Percentiles rank a stretch among this genome's conserved stretches.
Evolutionary conservation across 495 filamentous ascomycete species (phyloP).

Genomic region (Pseudotulostoma volvatum): DNA sequence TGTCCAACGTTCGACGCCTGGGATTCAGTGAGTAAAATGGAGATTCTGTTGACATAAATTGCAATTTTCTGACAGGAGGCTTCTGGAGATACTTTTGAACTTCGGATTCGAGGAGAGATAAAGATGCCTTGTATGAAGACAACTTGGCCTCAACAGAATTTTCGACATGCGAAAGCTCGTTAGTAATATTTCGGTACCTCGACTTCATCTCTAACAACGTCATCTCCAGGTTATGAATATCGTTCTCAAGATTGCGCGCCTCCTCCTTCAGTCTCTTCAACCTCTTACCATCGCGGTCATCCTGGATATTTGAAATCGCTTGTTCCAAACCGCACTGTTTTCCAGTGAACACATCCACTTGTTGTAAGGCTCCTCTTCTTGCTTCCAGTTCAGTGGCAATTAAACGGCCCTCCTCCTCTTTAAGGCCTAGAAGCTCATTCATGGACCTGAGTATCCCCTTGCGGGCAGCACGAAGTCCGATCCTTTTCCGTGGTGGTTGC

Average conservation of each 20-base stretch:
- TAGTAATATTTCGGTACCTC: slow-evolving; percentile 41
- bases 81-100: slow-evolving; percentile 25
- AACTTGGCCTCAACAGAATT: slow-evolving; percentile 46
- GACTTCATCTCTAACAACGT: slow-evolving; percentile 52
- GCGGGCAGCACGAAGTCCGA: slow-evolving; percentile 50
- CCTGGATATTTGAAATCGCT: slow-evolving; percentile 26
- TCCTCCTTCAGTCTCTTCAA: slow-evolving; percentile 33
- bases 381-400: slow-evolving; percentile 39
- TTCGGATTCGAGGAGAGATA: slow-evolving; percentile 38
- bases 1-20: slow-evolving; percentile 54
- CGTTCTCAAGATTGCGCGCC: slow-evolving; percentile 32
- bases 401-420: slow-evolving; percentile 50
- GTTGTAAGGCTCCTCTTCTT: slow-evolving; percentile 40
- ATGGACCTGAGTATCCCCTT: slow-evolving; percentile 57
- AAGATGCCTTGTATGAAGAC: slow-evolving; percentile 39
- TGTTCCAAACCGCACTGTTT: slow-evolving; percentile 32
- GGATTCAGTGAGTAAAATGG: slow-evolving; percentile 40
- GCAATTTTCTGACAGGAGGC: slow-evolving; percentile 31
- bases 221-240: slow-evolving; percentile 48
- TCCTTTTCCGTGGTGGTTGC: slow-evolving; percentile 38
- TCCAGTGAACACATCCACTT: slow-evolving; percentile 42
- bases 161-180: slow-evolving; percentile 42
- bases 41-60: slow-evolving; percentile 10
- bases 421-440: slow-evolving; percentile 50
- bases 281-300: slow-evolving; percentile 20